These are phyloP conservation scores for Termitomyces heimii DNA, from an alignment of 768 basidiomycete genomes.

Conservation along the genomic window DNA sequence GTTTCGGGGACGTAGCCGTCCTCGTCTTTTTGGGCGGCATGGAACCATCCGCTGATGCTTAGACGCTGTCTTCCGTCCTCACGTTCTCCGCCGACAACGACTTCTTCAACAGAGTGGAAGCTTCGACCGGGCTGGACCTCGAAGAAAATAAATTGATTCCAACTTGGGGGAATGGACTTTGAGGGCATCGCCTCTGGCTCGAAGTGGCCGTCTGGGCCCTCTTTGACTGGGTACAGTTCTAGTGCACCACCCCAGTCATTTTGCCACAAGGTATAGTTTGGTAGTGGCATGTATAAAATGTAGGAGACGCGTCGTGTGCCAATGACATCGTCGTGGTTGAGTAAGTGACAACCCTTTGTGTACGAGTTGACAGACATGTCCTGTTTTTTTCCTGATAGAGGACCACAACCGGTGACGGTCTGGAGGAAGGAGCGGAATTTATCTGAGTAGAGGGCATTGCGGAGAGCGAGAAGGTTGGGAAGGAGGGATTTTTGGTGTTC, in stretches of 20 bases:
- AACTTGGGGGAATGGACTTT: conserved; percentile 70
- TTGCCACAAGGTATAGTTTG: conserved; percentile 71
- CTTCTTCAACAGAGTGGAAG: conserved; percentile 97
- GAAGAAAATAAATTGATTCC: conserved; percentile 88
- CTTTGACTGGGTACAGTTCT: conserved; percentile 80
- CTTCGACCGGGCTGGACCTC: conserved; percentile 93
- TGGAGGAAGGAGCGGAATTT: conserved; percentile 80
- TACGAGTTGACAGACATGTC: conserved; percentile 96
- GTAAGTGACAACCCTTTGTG: conserved; percentile 85
- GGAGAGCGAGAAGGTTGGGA: conserved; percentile 72
- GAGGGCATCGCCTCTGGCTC: conserved; percentile 65
- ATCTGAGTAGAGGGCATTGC: conserved; percentile 86
- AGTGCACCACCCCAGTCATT: conserved; percentile 90
- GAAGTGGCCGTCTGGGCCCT: conserved; percentile 52
- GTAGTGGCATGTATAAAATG: conserved; percentile 93
- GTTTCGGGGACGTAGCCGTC: conserved; percentile 68
- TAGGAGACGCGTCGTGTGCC: conserved; percentile 91
- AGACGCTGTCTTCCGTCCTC: conserved; percentile 69
- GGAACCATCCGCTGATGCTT: conserved; percentile 97
- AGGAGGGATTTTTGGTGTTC: conserved; percentile 72
- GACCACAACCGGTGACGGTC: conserved; percentile 86
- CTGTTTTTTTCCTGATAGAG: conserved; percentile 85
- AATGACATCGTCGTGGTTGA: conserved; percentile 98
- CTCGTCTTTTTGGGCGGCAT: conserved; percentile 86
- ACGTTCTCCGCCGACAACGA: conserved; percentile 70